Evolutionary conservation across 805 yeast genomes (phyloP).

Genomic region (Hanseniaspora guilliermondii): DNA sequence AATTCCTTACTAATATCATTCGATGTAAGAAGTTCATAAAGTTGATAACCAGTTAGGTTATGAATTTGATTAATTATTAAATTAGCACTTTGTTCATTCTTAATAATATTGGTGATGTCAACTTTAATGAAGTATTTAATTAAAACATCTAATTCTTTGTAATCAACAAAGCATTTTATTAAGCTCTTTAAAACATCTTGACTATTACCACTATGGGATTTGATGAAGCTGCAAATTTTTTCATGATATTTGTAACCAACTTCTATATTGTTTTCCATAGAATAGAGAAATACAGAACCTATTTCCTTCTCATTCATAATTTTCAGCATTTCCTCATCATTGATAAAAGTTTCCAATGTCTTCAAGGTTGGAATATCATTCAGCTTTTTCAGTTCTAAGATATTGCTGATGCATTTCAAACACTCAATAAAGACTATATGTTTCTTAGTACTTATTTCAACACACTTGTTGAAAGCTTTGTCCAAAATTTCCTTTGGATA

Average conservation of each 20-base stretch:
- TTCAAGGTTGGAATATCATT: constrained; percentile 6
- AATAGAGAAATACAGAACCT: neutral
- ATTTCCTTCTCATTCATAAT: neutral
- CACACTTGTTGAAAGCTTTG: constrained; percentile 1
- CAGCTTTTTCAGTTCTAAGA: constrained; percentile 4
- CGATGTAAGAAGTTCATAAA: neutral
- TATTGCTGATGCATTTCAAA: neutral
- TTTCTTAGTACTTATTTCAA: neutral
- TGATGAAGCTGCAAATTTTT: neutral
- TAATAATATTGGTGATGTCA: neutral
- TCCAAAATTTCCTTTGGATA: constrained; percentile 2
- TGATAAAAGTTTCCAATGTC: constrained; percentile 2
- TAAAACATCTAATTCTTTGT: constrained; percentile 3
- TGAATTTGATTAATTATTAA: neutral
- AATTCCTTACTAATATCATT: neutral
- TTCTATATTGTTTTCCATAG: constrained; percentile 7
- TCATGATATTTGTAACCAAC: constrained; percentile 9
- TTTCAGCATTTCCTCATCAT: neutral
- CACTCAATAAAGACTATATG: neutral
- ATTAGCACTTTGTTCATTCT: neutral
- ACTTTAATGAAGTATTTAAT: neutral
- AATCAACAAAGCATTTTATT: constrained; percentile 9
- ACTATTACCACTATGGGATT: neutral
- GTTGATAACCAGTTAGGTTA: constrained; percentile 7
- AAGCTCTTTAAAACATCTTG: neutral